Evolutionary conservation across 2,329 filamentous ascomycete genomes (phyloP), one percentile per base, ranked within the genome.

Genomic region (Talaromyces islandicus): DNA sequence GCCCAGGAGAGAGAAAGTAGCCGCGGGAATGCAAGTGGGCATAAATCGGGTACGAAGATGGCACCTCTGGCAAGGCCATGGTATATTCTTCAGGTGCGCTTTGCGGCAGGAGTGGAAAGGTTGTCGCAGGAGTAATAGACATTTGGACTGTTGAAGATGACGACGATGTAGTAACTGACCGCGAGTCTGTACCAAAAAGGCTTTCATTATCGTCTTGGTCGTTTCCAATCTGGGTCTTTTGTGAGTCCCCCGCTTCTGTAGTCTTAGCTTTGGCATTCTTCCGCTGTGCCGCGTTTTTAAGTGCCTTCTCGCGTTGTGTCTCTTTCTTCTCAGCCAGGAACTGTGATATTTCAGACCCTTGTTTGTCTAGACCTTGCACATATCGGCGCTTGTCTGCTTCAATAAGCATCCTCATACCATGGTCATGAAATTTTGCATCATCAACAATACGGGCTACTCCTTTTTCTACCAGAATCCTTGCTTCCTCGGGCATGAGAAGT

Each of bases 401-500:
- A 63, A 83, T 79, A 64, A 88, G 77, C 30, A 81, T 78, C 57
- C 82, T 77, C 65, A 96, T 83, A 53, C 82, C 83, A 43, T 83
- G 72, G 41, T 84, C 81, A 74, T 97, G 94, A 65, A 84, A 85
- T 57, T 83, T 80, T 57, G 81, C 80, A 75, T 96, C 92, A 72
- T 97, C 91, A 67, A 93, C 86, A 66, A 96, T 82, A 74, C 88
- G 91, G 48, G 87, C 93, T 67, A 86, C 84, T 61, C 85, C 86
- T 66, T 88, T 88, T 66, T 91, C 88, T 61, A 96, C 86, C 29
- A 99, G 82, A 58, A 94, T 77, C 64, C 87, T 84, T 4, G 88
- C 92, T 78, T 99, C 94, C 77, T 97, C 94, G 1, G 91, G 88
- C 79, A 94, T 90, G 51, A 99, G 81, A 78, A 97, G 89, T 27